Base-by-base conservation (phyloP, 306 rosid species). In the Bauhinia variegata region DNA sequence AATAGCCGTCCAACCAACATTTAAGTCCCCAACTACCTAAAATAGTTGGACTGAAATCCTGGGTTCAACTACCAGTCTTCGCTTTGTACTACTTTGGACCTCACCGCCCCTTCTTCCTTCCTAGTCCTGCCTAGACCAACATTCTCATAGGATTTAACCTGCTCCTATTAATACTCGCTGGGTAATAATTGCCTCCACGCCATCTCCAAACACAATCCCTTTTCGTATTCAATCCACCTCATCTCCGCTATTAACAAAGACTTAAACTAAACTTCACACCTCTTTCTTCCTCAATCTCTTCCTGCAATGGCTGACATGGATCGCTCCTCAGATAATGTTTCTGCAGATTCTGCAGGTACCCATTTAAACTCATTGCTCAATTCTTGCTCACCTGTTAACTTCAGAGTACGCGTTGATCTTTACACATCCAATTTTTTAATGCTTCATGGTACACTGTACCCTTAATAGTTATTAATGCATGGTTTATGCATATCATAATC, bases 1-100 rank as follows among this genome's bases (percentile, higher is more conserved):
- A n/a, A n/a, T n/a, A n/a, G n/a, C n/a, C n/a, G n/a, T 18, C 80
- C 82, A 76, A 64, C 88, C 14, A 71, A 81, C 84, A 52, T 70
- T 12, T 28, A 17, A 64, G 77, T 36, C 23, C 41, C 69, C 92
- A 89, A 63, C 96, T 41, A 89, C 91, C 92, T 19, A 79, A 70
- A 79, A 75, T 73, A 70, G 88, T 70, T 66, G 60, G 42, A 73
- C 61, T 7, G 7, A 4, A 54, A 11, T 16, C 58, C 63, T 65
- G 15, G 13, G 55, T 72, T 78, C 92, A 89, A 63, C 96, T 82
- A 89, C 96, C 96, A 64, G 60, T 84, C 89, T 79, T 74, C 79
- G 18, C 60, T 15, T 34, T 15, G n/a, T n/a, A n/a, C 59, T 42
- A 23, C 59, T 42, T 60, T 72, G 60, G 8, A 68, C 53, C 72